A percentile compares a stretch with the other conserved stretches of the same genome.
Conservation (phyloP, 768 basidiomycete species). For the Lactarius sanguifluus region DNA sequence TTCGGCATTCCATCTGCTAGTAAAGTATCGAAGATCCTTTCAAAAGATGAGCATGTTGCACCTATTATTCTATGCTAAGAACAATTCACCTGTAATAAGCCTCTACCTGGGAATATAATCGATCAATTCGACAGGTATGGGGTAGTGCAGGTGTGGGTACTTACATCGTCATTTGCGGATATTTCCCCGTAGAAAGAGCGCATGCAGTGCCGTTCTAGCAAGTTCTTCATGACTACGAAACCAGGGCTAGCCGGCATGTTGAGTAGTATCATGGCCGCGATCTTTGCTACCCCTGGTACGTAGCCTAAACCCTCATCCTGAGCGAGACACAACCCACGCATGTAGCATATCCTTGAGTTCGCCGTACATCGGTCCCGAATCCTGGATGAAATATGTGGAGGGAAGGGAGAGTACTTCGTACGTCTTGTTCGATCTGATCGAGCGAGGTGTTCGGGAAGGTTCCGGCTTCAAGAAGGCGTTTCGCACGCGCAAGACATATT, state of each 20-base stretch:
- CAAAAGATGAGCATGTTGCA: background rate
- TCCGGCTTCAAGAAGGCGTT: slow-evolving; percentile 62
- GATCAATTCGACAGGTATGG: slow-evolving; percentile 10
- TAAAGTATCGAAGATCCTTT: slow-evolving; percentile 87
- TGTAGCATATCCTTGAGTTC: slow-evolving; percentile 83
- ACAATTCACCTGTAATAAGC: slow-evolving; percentile 77
- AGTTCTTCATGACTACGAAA: slow-evolving; percentile 81
- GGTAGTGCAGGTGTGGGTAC: slow-evolving; percentile 34
- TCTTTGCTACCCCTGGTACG: slow-evolving; percentile 60
- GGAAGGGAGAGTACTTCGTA: slow-evolving; percentile 67
- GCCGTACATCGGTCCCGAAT: slow-evolving; percentile 74
- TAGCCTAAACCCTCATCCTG: slow-evolving; percentile 83
- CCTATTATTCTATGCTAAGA: background rate
- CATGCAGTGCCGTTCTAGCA: slow-evolving; percentile 82
- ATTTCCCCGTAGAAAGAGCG: slow-evolving; percentile 81
- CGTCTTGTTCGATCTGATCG: slow-evolving; percentile 69
- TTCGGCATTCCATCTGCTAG: slow-evolving; percentile 94
- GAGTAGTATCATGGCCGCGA: slow-evolving; percentile 85
- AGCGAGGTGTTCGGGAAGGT: slow-evolving; percentile 66
- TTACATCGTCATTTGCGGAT: slow-evolving; percentile 73
- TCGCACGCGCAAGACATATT: slow-evolving; percentile 69
- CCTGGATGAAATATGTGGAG: slow-evolving; percentile 77
- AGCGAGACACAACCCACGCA: slow-evolving; percentile 86
- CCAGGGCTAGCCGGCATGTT: slow-evolving; percentile 75
- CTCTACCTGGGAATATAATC: slow-evolving; percentile 58